Conservation (phyloP, 1,284 basidiomycete species). For the Ganoderma meredithae region DNA sequence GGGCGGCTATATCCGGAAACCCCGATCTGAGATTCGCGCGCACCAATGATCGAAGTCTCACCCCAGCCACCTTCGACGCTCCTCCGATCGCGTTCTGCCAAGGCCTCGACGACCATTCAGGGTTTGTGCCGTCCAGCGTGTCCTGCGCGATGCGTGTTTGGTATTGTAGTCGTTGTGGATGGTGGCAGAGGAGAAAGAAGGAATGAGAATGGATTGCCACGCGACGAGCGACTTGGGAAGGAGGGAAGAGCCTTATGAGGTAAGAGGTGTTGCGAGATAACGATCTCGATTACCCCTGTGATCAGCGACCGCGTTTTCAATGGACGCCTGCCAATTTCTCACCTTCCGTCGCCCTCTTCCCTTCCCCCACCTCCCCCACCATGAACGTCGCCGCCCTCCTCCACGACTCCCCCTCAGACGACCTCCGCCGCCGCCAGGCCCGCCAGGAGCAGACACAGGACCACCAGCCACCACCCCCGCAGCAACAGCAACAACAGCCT, state of each 20-base stretch:
- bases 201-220: too few species aligned
- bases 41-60: slow-evolving; percentile 31
- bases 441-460: slow-evolving; percentile 32
- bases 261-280: slow-evolving; percentile 40
- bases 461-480: slow-evolving; percentile 28
- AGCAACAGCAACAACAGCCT: slow-evolving; percentile 32
- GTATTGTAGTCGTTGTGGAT: not conserved
- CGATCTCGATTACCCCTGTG: slow-evolving; percentile 46
- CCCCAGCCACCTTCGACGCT: slow-evolving; percentile 22
- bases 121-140: too few species aligned
- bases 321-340: slow-evolving; percentile 38
- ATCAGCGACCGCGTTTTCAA: slow-evolving; percentile 44
- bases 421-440: slow-evolving; percentile 40
- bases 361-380: slow-evolving; percentile 37
- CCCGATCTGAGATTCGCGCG: slow-evolving; percentile 30
- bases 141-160: not conserved
- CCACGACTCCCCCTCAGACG: slow-evolving; percentile 72
- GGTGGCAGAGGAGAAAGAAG: not conserved
- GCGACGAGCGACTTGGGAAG: slow-evolving; percentile 10
- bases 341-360: slow-evolving; percentile 37
- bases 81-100: slow-evolving; percentile 19
- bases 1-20: slow-evolving; percentile 33
- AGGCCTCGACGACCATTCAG: too few species aligned
- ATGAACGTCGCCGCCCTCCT: slow-evolving; percentile 80
- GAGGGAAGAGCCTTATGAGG: slow-evolving; percentile 34